Evolutionary conservation across 2,329 filamentous ascomycete genomes (phyloP).

Genomic region (Torrubiella hemipterigena): DNA sequence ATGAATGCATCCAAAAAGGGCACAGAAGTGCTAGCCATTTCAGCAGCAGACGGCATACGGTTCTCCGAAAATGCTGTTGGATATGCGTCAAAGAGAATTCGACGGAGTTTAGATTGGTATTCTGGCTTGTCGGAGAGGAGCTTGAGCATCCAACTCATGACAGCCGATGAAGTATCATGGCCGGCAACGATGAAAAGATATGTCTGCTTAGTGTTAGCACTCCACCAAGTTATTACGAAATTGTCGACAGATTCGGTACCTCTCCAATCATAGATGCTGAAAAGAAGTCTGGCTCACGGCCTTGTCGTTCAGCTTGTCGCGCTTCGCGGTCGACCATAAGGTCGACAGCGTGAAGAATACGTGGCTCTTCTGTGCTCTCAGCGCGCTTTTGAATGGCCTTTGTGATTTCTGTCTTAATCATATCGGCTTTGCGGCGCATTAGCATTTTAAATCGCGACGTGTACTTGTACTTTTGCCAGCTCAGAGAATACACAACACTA

Average conservation of each 20-base stretch:
- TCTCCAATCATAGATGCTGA: conserved; percentile 2
- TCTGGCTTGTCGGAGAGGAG: conserved; percentile 8
- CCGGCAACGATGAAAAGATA: conserved; percentile 10
- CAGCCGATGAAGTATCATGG: conserved; percentile 12
- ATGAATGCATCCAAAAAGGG: conserved; percentile 19
- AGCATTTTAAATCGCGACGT: too few relatives aligned
- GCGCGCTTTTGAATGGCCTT: background rate
- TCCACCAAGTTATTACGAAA: conserved; percentile 7
- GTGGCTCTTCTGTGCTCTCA: background rate
- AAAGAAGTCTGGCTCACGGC: conserved; percentile 3
- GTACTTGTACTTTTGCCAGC: too few relatives aligned
- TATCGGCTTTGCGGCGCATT: too few relatives aligned
- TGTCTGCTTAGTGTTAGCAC: conserved; percentile 3
- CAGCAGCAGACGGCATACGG: conserved; percentile 12
- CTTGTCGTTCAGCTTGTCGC: background rate
- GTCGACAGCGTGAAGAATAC: conserved; percentile 3
- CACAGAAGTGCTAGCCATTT: conserved; percentile 11
- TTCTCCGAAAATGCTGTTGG: conserved; percentile 7
- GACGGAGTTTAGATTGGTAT: conserved; percentile 10
- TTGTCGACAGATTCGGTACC: background rate
- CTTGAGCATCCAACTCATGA: conserved; percentile 11
- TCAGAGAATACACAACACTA: too few relatives aligned
- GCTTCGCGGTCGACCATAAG: conserved; percentile 2
- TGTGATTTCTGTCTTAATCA: too few relatives aligned
- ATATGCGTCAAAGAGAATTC: conserved; percentile 8